Percentiles rank a stretch among this genome's conserved stretches.
Evolutionary conservation across 495 filamentous ascomycete species (phyloP).

Genomic region (Lentithecium fluviatile): DNA sequence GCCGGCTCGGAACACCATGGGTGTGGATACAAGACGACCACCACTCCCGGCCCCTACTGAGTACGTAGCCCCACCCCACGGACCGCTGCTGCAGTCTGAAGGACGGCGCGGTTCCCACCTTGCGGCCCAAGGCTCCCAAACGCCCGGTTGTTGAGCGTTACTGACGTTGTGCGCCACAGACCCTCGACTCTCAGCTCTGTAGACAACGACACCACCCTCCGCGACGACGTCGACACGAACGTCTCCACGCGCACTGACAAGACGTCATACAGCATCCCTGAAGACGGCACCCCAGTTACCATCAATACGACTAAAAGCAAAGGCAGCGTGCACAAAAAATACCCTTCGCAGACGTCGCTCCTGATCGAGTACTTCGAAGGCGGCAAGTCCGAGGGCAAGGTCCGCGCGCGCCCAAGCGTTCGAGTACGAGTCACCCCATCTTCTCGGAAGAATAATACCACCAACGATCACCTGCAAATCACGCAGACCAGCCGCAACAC

Average conservation of each 20-base stretch:
- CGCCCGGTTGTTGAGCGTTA: no score
- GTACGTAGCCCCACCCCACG: no score
- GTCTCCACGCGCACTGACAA: constrained; percentile 75
- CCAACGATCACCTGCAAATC: constrained; percentile 75
- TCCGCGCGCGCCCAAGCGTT: constrained; percentile 78
- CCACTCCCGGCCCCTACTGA: constrained; percentile 43
- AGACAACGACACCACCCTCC: constrained; percentile 36
- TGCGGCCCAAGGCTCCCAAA: no score
- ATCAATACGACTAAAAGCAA: constrained; percentile 65
- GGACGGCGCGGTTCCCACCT: no score
- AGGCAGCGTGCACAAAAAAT: constrained; percentile 38
- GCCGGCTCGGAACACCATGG: constrained; percentile 35
- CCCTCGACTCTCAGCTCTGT: constrained; percentile 39
- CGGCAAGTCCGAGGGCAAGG: constrained; percentile 59
- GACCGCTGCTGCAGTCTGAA: no score
- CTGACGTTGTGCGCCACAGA: neutral
- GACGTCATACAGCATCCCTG: constrained; percentile 86
- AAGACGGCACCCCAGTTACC: constrained; percentile 91
- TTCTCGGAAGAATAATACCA: constrained; percentile 54
- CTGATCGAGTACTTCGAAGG: constrained; percentile 98
- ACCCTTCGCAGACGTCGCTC: constrained; percentile 82
- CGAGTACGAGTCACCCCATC: constrained; percentile 92
- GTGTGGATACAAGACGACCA: constrained; percentile 40
- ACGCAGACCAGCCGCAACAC: constrained; percentile 65
- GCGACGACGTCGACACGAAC: constrained; percentile 70